Base-by-base conservation (phyloP, 192 early-diverging fungal species). In the Funneliformis mosseae region DNA sequence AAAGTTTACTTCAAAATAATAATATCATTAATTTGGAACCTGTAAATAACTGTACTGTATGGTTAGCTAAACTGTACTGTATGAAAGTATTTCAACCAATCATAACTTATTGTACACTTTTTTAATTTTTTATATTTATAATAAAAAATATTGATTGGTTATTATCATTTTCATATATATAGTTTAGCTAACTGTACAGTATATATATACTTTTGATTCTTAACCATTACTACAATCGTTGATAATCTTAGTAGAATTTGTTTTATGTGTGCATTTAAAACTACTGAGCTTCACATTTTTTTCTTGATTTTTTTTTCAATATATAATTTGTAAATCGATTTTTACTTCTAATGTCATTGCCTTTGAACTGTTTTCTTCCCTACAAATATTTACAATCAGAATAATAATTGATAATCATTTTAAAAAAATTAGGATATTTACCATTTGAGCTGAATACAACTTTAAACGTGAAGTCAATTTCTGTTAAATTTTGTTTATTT, bases 251-350 rank as follows among this genome's bases (percentile, higher is more conserved):
- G 78, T 69, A 70, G 66, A 38, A 69, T 67, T 79, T 45, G 39
- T 50, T 70, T 45, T 70, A 50, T 41, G 78, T 9, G 63, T 41
- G 68, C 78, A 79, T 33, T 79, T 64, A 23, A 64, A 79, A 67
- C 69, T 4, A 50, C 78, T 69, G 41, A 78, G 76, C n/a, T 78
- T 25, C 43, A 66, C 64, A 41, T 79, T 66, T 78, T 78, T 78
- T 62, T 28, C 78, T 69, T 28, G 27, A 79, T 79, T 79, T 79
- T 33, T 79, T 46, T 50, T 41, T 79, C 38, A 64, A 69, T 45
- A 81, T 62, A 66, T 76, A 76, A 81, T 46, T 77, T 76, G 8
- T 77, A 81, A 76, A 45, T 81, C 63, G n/a, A 77, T 78, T 81
- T 77, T 77, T 78, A 45, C 55, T 59, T 11, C 33, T 80, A 76